These are phyloP conservation scores for Exophiala oligosperma DNA, from an alignment of 2,329 filamentous ascomycete species.

Conservation along the genomic window DNA sequence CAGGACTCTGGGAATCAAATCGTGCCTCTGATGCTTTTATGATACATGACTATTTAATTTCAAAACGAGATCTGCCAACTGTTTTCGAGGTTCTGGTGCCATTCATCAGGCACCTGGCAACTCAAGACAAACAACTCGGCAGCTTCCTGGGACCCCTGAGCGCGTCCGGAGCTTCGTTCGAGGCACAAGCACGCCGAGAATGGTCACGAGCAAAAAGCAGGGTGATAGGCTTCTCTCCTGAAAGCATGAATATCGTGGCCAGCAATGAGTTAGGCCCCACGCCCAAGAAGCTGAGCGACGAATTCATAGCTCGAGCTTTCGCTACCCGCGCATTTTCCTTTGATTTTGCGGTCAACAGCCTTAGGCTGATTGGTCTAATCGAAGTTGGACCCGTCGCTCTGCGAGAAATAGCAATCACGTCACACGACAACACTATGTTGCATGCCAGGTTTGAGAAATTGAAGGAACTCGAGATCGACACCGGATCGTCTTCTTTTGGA, in stretches of 20 bases:
- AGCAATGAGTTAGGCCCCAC: constrained; percentile 19
- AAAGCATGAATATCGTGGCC: constrained; percentile 28
- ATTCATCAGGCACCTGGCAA: constrained; percentile 41
- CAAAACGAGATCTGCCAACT: constrained; percentile 44
- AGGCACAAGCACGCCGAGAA: constrained; percentile 17
- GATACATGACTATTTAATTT: constrained; percentile 49
- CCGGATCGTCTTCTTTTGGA: constrained; percentile 65
- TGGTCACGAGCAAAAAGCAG: constrained; percentile 19
- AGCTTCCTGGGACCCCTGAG: constrained; percentile 24
- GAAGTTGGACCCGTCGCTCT: constrained; percentile 74
- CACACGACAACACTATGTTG: constrained; percentile 58
- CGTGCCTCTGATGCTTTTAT: constrained; percentile 41
- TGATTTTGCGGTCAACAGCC: constrained; percentile 68
- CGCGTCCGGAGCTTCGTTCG: constrained; percentile 29
- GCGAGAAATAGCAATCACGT: constrained; percentile 72
- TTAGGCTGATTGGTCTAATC: constrained; percentile 69
- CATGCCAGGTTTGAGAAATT: constrained; percentile 61
- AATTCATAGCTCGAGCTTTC: constrained; percentile 76
- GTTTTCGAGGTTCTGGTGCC: constrained; percentile 39
- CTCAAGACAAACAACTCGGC: constrained; percentile 29
- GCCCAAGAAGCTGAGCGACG: constrained; percentile 61
- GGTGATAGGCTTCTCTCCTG: constrained; percentile 29
- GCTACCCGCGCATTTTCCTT: constrained; percentile 73
- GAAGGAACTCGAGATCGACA: constrained; percentile 60
- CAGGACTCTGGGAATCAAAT: constrained; percentile 39